Evolutionary conservation across 2,329 filamentous ascomycete genomes (phyloP), one percentile per base, ranked within the genome.

Genomic region (Phyllosticta citrichinensis): DNA sequence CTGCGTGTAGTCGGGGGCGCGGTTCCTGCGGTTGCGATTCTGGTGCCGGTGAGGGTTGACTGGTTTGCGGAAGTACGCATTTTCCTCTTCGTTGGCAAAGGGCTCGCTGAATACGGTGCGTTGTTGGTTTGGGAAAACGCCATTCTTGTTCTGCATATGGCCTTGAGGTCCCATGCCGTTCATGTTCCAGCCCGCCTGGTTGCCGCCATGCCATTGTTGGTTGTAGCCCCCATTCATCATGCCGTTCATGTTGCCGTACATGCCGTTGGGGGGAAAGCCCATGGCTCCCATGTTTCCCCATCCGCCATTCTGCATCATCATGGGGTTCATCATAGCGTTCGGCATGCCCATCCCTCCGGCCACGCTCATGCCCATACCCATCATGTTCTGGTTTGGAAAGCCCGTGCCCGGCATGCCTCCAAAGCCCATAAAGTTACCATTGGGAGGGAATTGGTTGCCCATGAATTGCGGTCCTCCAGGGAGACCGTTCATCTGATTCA

Each of bases 41-140:
- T 92, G 87, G 71, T 94, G 89, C 57, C 94, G 85, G 71, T 96
- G 89, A 2, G 92, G 93, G 71, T 99, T 99, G 64, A 97, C 89
- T 0, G 94, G 94, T 73, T 96, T 93, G 62, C 94, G 84, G 73
- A 97, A 95, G 76, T 99, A 99, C 6, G 94, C 89, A 63, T 91
- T 90, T 62, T 96, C 91, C 61, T 95, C 90, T 65, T 85, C 84
- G 62, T 82, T 86, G 2, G 81, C 81, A 62, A 79, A 76, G 12
- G 80, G 79, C 19, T 79, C 78, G 35, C 77, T 77, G 67, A 83
- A 81, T 40, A 76, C 70, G 24, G 77, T 81, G 60, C 80, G 75
- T 67, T 85, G 82, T 67, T 86, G 83, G 65, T 85, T 85, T 12
- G 80, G 76, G 63, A 84, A 85, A 55, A 71, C 71, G 27, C 73